A percentile compares a stretch with the other conserved stretches of the same genome.
These are phyloP conservation scores for Pelargonium myrrhifolium DNA, from an alignment of 441 rosid genomes.

Conservation along the genomic window DNA sequence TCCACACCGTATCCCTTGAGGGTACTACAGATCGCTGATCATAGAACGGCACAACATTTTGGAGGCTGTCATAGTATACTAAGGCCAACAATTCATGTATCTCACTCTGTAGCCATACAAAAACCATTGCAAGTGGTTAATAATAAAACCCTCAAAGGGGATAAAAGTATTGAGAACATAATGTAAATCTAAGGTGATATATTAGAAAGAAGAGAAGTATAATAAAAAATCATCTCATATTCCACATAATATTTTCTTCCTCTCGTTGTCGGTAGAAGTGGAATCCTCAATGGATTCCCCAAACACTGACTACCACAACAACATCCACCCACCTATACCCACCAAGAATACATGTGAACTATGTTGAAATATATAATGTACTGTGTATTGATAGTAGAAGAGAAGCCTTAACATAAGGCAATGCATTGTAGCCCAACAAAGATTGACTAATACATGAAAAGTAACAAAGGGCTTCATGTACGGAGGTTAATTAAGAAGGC, in stretches of 20 bases:
- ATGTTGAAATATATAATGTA: background rate
- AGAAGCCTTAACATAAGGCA: too few relatives aligned
- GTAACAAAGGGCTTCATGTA: too few relatives aligned
- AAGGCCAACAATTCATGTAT: constrained; percentile 93
- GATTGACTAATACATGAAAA: too few relatives aligned
- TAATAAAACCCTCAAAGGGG: background rate
- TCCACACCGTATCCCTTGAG: constrained; percentile 77
- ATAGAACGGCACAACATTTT: constrained; percentile 92
- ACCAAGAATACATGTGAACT: constrained; percentile 1
- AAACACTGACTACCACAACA: background rate
- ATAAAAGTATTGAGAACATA: background rate
- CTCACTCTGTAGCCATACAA: constrained; percentile 61
- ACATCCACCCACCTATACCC: constrained; percentile 4
- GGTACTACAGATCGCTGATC: constrained; percentile 86
- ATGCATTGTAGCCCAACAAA: too few relatives aligned
- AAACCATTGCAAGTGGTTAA: constrained; percentile 22
- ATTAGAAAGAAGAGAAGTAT: background rate
- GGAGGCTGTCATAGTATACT: constrained; percentile 98
- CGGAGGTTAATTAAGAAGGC: too few relatives aligned
- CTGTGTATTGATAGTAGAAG: too few relatives aligned
- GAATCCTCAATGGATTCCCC: background rate
- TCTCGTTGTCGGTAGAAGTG: background rate
- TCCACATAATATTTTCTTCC: background rate
- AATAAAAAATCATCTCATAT: background rate
- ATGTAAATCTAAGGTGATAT: constrained; percentile 5